These are phyloP conservation scores for Macroventuria anomochaeta DNA, from an alignment of 2,329 filamentous ascomycete species.

Conservation along the genomic window DNA sequence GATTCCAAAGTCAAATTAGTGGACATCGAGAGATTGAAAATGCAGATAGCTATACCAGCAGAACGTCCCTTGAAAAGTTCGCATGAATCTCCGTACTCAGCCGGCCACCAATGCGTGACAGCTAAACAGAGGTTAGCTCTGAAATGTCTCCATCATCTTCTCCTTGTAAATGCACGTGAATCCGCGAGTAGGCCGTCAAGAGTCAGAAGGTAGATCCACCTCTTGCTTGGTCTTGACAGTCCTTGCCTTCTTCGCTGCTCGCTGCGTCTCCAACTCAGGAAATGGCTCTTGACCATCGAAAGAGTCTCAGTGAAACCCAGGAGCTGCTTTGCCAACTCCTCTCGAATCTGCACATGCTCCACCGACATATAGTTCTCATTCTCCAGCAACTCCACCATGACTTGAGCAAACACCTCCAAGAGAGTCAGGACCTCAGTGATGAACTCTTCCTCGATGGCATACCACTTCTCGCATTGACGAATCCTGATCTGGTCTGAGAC, in stretches of 20 bases:
- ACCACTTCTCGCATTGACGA: not conserved
- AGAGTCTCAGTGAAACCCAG: not conserved
- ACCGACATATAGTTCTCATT: slow-evolving; percentile 3
- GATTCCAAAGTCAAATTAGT: too few species aligned
- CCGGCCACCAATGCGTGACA: too few species aligned
- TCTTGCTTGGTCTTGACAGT: not conserved
- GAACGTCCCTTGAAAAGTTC: too few species aligned
- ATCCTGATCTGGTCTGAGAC: slow-evolving; percentile 1
- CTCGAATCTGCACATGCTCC: not conserved
- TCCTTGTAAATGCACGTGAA: too few species aligned
- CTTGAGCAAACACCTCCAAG: slow-evolving; percentile 2
- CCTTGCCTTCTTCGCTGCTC: not conserved
- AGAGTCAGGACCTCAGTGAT: not conserved
- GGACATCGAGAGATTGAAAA: too few species aligned
- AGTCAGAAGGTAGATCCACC: too few species aligned
- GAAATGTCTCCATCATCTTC: too few species aligned
- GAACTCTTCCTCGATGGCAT: not conserved
- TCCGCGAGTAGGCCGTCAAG: too few species aligned
- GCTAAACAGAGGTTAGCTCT: too few species aligned
- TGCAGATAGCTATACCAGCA: too few species aligned
- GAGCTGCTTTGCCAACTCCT: not conserved
- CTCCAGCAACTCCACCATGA: slow-evolving; percentile 3
- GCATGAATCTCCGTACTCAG: too few species aligned
- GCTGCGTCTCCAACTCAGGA: not conserved
- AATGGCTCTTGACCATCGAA: slow-evolving; percentile 1